Evolutionary conservation across 768 basidiomycete genomes (phyloP).

Genomic region (Termitomyces titanicus): DNA sequence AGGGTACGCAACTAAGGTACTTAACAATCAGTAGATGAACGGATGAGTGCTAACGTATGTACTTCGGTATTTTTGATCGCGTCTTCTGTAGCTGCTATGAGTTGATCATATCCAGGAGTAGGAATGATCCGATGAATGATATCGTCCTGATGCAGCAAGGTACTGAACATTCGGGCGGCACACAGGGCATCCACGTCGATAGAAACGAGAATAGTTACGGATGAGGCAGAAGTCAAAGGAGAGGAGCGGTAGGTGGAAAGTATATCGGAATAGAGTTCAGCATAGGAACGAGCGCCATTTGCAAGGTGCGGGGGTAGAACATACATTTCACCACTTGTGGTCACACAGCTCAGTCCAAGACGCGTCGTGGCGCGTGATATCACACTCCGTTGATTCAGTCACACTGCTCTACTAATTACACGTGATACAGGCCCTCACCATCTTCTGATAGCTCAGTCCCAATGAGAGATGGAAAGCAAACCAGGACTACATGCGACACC

Average conservation of each 20-base stretch:
- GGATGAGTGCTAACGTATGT: conserved; percentile 12
- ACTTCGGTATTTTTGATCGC: conserved; percentile 69
- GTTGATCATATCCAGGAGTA: conserved; percentile 77
- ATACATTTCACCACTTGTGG: conserved; percentile 38
- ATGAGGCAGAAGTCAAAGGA: conserved; percentile 74
- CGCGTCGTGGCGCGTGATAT: conserved; percentile 18
- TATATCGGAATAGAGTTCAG: conserved; percentile 69
- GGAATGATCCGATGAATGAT: conserved; percentile 89
- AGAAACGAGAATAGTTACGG: conserved; percentile 81
- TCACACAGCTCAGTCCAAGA: conserved; percentile 1
- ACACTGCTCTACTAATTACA: conserved; percentile 1
- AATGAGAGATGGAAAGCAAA: conserved; percentile 25
- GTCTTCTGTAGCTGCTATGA: conserved; percentile 64
- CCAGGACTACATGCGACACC: conserved; percentile 20
- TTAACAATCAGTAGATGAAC: conserved; percentile 1
- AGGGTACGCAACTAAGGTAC: conserved; percentile 73
- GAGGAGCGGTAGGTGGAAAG: conserved; percentile 69
- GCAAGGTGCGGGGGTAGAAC: conserved; percentile 71
- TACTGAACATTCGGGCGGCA: conserved; percentile 85
- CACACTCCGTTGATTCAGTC: conserved; percentile 6
- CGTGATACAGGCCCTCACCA: neutral
- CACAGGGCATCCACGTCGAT: conserved; percentile 93
- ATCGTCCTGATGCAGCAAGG: conserved; percentile 90
- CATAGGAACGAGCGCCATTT: conserved; percentile 60
- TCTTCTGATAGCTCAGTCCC: conserved; percentile 18